Evolutionary conservation across 306 rosid species (phyloP).

Genomic region (Notholithocarpus densiflorus): DNA sequence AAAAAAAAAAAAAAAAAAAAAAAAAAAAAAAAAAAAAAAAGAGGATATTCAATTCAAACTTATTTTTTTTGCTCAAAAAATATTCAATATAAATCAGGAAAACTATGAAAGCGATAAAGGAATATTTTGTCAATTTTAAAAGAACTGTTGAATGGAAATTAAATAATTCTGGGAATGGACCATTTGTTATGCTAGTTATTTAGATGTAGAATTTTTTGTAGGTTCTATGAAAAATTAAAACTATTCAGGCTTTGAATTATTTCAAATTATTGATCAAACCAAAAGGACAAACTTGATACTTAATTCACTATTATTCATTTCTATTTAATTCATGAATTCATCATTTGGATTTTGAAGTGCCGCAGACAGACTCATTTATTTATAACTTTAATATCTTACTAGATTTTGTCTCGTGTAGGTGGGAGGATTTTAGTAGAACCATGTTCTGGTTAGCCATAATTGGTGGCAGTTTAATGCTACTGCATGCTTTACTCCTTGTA

Average conservation of each 20-base stretch:
- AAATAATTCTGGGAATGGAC: background rate
- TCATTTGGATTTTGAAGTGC: background rate
- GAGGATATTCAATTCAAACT: background rate
- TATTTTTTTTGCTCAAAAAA: no score
- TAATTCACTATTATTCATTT: background rate
- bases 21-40: background rate
- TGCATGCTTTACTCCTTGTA: conserved; percentile 57
- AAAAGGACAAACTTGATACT: background rate
- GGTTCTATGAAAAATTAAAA: background rate
- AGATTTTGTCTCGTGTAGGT: conserved; percentile 38
- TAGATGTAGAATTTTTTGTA: background rate
- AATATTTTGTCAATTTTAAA: background rate
- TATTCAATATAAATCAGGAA: background rate
- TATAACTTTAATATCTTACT: background rate
- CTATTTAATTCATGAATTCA: background rate
- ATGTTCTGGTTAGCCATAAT: conserved; percentile 84
- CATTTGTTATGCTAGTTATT: background rate
- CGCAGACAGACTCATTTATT: background rate
- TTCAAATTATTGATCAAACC: background rate
- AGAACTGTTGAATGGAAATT: background rate
- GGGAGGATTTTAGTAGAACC: conserved; percentile 69
- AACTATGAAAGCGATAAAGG: background rate
- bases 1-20: background rate
- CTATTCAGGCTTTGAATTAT: background rate
- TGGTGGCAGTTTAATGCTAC: conserved; percentile 56